phyloP scores from a whole-genome alignment of 2,329 filamentous ascomycete species.

The Calonectria montana region DNA sequence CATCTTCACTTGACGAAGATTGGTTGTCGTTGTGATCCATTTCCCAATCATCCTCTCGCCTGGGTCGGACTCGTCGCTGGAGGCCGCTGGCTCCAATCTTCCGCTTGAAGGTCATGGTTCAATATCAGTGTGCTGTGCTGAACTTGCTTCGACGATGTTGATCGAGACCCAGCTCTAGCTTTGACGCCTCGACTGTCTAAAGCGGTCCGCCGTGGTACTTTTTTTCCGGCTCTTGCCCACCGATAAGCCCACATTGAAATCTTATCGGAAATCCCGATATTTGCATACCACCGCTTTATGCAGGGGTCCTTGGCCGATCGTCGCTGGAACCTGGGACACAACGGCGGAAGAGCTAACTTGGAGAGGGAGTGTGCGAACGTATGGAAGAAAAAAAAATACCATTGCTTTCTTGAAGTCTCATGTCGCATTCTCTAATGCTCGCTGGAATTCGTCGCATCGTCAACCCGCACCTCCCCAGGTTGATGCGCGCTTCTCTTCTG shows the following conservation, averaged over 20 bases:
- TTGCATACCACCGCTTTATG: slow-evolving; percentile 12
- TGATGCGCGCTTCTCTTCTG: slow-evolving; percentile 4
- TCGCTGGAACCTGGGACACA: background rate
- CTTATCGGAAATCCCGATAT: slow-evolving; percentile 16
- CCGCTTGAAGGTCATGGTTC: slow-evolving; percentile 53
- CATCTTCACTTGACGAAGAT: slow-evolving; percentile 41
- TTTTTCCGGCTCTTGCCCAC: slow-evolving; percentile 9
- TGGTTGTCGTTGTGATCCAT: slow-evolving; percentile 50
- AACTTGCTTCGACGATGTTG: background rate
- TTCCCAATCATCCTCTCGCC: slow-evolving; percentile 58
- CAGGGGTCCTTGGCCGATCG: background rate
- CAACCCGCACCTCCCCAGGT: slow-evolving; percentile 1
- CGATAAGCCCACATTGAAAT: slow-evolving; percentile 18
- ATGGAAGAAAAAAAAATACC: background rate
- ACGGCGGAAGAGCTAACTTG: background rate
- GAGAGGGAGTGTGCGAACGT: background rate
- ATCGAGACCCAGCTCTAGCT: background rate
- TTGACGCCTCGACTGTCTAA: background rate
- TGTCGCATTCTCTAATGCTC: slow-evolving; percentile 10
- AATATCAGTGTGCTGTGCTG: background rate
- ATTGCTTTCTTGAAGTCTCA: background rate
- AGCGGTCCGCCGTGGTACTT: background rate
- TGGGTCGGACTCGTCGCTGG: slow-evolving; percentile 57
- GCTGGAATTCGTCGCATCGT: slow-evolving; percentile 4
- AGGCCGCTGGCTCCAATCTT: slow-evolving; percentile 52